Percentiles rank a stretch among this genome's conserved stretches.
These are phyloP conservation scores for Ulota crispa DNA, from an alignment of 225 moss, liverwort and hornwort genomes.

Conservation along the genomic window DNA sequence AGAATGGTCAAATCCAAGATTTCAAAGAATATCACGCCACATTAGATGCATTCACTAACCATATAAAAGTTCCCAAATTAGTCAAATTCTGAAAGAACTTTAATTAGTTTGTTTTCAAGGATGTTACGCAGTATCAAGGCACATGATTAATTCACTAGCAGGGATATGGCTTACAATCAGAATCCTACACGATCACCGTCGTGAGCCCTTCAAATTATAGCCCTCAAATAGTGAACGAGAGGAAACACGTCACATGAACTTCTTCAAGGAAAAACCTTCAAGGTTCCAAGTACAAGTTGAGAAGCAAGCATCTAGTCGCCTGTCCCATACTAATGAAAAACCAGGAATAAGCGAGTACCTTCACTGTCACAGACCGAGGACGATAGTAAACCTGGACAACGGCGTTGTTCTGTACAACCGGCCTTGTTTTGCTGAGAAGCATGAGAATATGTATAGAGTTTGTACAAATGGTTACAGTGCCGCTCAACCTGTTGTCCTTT, in stretches of 20 bases:
- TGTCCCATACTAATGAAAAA: conserved; percentile 10
- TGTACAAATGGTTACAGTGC: conserved; percentile 21
- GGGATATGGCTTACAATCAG: not conserved
- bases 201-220: not conserved
- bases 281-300: not conserved
- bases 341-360: conserved; percentile 21
- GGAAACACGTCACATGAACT: not conserved
- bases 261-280: not conserved
- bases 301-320: not conserved
- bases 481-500: conserved; percentile 11
- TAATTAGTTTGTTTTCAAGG: not conserved
- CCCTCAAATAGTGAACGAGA: not conserved
- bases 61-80: not conserved
- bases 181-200: not conserved
- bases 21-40: not conserved
- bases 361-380: conserved; percentile 1
- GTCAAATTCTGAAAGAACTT: not conserved
- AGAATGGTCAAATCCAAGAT: not conserved
- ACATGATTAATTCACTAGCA: not conserved
- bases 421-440: conserved; percentile 9
- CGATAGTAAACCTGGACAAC: conserved; percentile 20
- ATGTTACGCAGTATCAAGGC: not conserved
- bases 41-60: not conserved
- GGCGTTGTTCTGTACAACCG: conserved; percentile 15
- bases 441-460: not conserved